Base-by-base conservation (phyloP, 768 basidiomycete genomes). In the Suillus luteus region DNA sequence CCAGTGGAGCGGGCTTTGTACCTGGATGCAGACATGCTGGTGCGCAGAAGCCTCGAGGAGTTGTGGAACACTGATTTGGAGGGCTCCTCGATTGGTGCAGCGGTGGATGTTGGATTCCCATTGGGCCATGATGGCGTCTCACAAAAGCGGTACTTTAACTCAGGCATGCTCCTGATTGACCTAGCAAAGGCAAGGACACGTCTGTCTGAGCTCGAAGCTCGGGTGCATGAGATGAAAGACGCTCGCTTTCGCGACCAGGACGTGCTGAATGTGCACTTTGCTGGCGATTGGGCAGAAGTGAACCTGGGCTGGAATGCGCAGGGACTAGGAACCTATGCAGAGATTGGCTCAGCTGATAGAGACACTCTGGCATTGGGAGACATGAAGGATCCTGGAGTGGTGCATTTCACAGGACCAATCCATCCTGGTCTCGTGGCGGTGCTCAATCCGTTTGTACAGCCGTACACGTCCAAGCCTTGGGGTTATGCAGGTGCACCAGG, bases 371-470 rank as follows among this genome's bases (percentile, higher is more conserved):
- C 70, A 38, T 65, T 82, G 43, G 67, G 67, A 8, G 73, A 73
- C 37, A 78, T 82, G 78, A 64, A 70, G 24, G 72, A 82, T 44
- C 80, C 83, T 0, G 66, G 66, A 11, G 79, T 87, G 64, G 82
- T 86, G 14, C 86, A 86, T 67, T 87, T 87, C 72, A 85, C 85
- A 3, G 85, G 86, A 2, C 82, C 85, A 1, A 75, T 85, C 35
- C 76, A 85, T 70, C 85, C 85, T 1, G 65, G 69, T 5, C 52
- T 85, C 64, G 77, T 72, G 8, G 73, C 77, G 5, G 79, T 85
- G 12, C 68, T 86, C 65, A 85, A 85, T 68, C 80, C 81, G 1
- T 81, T 76, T 61, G 77, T 84, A n/a, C 84, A 82, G 66, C 85
- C 83, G 4, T 82, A 74, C 64, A 82, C 81, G 1, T 76, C 83